Conservation (phyloP, 805 yeast genomes). For the Helenozyma rhizophorensis region DNA sequence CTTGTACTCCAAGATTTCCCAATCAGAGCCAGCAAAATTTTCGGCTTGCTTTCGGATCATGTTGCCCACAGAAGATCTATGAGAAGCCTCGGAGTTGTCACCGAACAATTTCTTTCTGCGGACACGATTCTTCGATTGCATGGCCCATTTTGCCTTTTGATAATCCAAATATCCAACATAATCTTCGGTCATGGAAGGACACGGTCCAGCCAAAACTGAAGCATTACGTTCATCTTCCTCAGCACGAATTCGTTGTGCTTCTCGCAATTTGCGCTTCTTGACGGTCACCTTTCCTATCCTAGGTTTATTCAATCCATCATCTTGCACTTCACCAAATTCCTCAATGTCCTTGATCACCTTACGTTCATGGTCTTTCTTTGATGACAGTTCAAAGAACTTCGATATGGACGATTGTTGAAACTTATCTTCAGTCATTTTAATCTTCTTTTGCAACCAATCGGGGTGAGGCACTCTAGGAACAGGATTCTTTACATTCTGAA, state of each 20-base stretch:
- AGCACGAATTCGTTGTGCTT: constrained; percentile 11
- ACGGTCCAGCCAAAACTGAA: constrained; percentile 44
- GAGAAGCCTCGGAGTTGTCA: constrained; percentile 45
- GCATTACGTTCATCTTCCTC: constrained; percentile 49
- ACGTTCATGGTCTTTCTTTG: constrained; percentile 33
- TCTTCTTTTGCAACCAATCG: constrained; percentile 75
- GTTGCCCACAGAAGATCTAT: constrained; percentile 58
- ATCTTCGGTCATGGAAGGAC: constrained; percentile 66
- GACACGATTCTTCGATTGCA: constrained; percentile 65
- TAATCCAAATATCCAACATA: constrained; percentile 65
- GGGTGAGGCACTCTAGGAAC: constrained; percentile 95
- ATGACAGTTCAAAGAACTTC: constrained; percentile 49
- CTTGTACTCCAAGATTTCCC: constrained; percentile 82
- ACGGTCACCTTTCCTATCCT: constrained; percentile 45
- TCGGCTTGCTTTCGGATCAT: constrained; percentile 78
- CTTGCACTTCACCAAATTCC: constrained; percentile 50
- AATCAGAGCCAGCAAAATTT: constrained; percentile 65
- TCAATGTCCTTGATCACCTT: constrained; percentile 61
- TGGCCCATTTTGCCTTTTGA: constrained; percentile 85
- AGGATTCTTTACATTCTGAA: constrained; percentile 83
- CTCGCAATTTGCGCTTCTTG: constrained; percentile 38
- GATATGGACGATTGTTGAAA: constrained; percentile 66
- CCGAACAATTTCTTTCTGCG: constrained; percentile 83
- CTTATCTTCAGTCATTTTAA: constrained; percentile 57
- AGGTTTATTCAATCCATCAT: constrained; percentile 21